Evolutionary conservation across 1,139 yeast species (phyloP).

Genomic region (Nadsonia starkeyi-henricii): DNA sequence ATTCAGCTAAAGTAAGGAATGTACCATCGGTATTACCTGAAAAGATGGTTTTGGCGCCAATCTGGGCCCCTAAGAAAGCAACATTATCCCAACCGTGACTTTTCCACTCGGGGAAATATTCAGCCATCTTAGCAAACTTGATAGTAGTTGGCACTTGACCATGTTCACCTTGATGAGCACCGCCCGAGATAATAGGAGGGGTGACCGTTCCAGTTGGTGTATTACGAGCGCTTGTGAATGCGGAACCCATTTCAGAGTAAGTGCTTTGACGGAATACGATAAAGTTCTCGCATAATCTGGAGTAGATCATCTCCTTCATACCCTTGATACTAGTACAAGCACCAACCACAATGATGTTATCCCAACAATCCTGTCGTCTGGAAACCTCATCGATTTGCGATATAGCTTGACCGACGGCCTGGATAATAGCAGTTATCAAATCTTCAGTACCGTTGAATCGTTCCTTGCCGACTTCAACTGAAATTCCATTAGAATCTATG

Average conservation of each 20-base stretch:
- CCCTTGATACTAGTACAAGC: constrained; percentile 65
- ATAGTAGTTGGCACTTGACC: constrained; percentile 69
- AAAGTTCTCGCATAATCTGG: constrained; percentile 45
- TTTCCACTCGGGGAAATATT: constrained; percentile 94
- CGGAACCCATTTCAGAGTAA: constrained; percentile 25
- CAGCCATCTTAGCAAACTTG: constrained; percentile 61
- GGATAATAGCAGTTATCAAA: constrained; percentile 41
- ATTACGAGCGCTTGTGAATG: constrained; percentile 22
- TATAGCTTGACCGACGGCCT: constrained; percentile 41
- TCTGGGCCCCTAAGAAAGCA: constrained; percentile 72
- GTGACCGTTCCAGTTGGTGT: constrained; percentile 17
- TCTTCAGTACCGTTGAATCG: constrained; percentile 66
- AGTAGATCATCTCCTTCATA: constrained; percentile 54
- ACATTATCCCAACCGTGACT: constrained; percentile 68
- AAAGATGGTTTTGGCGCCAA: constrained; percentile 75
- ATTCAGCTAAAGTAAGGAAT: constrained; percentile 57
- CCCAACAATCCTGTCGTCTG: constrained; percentile 77
- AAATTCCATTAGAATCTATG: constrained; percentile 41
- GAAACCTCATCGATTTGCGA: constrained; percentile 47
- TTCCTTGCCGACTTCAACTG: constrained; percentile 63
- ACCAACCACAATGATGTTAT: constrained; percentile 68
- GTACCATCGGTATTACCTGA: constrained; percentile 43
- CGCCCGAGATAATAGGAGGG: constrained; percentile 14
- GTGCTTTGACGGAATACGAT: constrained; percentile 30
- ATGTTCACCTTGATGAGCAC: constrained; percentile 19